A percentile compares a stretch with the other conserved stretches of the same genome.
Evolutionary conservation across 495 filamentous ascomycete species (phyloP).

Genomic region (Aspergillus funiculosus): DNA sequence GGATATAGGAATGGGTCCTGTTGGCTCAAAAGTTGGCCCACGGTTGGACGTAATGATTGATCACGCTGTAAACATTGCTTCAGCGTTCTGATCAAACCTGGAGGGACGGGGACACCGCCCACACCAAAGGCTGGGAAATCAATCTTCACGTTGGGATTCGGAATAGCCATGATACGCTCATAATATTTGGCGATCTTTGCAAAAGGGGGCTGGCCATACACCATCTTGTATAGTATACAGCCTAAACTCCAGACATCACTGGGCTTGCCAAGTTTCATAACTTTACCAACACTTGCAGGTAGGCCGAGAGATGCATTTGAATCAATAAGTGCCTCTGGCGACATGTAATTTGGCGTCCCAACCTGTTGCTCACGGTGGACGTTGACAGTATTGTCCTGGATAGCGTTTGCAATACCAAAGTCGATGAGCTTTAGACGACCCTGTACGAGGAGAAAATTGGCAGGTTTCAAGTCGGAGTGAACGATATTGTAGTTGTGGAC

Average conservation of each 20-base stretch:
- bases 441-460: slow-evolving; percentile 86
- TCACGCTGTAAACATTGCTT: slow-evolving; percentile 76
- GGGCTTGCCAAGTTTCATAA: slow-evolving; percentile 94
- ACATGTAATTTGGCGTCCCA: slow-evolving; percentile 98
- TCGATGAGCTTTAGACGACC: slow-evolving; percentile 83
- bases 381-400: slow-evolving; percentile 94
- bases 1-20: slow-evolving; percentile 81
- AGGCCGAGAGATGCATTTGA: slow-evolving; percentile 62
- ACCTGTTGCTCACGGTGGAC: slow-evolving; percentile 93
- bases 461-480: slow-evolving; percentile 93
- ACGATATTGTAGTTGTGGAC: slow-evolving; percentile 88
- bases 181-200: slow-evolving; percentile 84
- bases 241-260: slow-evolving; percentile 95
- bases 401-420: slow-evolving; percentile 96
- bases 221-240: slow-evolving; percentile 97
- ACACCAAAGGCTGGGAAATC: slow-evolving; percentile 72
- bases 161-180: slow-evolving; percentile 71
- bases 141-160: slow-evolving; percentile 77
- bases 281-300: slow-evolving; percentile 55
- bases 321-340: slow-evolving; percentile 86
- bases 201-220: slow-evolving; percentile 88
- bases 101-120: slow-evolving; percentile 65
- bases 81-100: slow-evolving; percentile 64
- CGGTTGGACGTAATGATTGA: slow-evolving; percentile 67
- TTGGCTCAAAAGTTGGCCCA: slow-evolving; percentile 64